phyloP scores from a whole-genome alignment of 164 flowering plant genomes.

The Chloranthus sessilifolius region DNA sequence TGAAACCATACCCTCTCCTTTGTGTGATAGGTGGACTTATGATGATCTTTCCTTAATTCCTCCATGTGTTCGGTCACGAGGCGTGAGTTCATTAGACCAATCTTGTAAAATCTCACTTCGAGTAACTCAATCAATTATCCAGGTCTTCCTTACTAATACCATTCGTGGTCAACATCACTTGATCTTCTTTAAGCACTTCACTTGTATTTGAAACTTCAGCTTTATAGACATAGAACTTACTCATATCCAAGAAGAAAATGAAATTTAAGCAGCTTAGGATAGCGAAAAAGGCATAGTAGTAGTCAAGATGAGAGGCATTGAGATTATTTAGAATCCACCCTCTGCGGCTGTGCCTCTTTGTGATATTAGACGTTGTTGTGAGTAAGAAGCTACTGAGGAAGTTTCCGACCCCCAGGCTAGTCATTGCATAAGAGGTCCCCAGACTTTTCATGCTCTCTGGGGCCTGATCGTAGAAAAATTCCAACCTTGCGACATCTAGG shows the following conservation, averaged over 20 bases:
- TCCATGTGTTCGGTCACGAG: too few species aligned
- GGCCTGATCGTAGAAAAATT: constrained; percentile 29
- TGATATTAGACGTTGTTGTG: constrained; percentile 9
- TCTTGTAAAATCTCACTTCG: too few species aligned
- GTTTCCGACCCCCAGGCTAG: constrained; percentile 21
- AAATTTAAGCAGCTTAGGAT: constrained; percentile 45
- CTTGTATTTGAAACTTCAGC: constrained; percentile 34
- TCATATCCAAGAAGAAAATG: constrained; percentile 38
- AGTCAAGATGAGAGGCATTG: constrained; percentile 28
- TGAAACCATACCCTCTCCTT: too few species aligned
- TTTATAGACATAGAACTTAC: constrained; percentile 43
- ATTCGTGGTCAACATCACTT: too few species aligned
- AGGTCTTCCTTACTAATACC: too few species aligned
- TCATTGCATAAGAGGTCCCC: constrained; percentile 20
- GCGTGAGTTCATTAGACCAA: too few species aligned
- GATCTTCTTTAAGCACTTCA: too few species aligned
- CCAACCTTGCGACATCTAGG: constrained; percentile 19
- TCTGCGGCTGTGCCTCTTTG: constrained; percentile 12
- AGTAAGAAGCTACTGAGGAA: constrained; percentile 23
- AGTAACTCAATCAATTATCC: too few species aligned
- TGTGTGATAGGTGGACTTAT: too few species aligned
- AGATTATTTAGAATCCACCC: constrained; percentile 24
- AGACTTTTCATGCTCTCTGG: constrained; percentile 26
- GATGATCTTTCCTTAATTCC: too few species aligned
- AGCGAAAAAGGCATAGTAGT: constrained; percentile 38